These are phyloP conservation scores for Hypholoma fasciculare DNA, from an alignment of 768 basidiomycete species.

Conservation along the genomic window DNA sequence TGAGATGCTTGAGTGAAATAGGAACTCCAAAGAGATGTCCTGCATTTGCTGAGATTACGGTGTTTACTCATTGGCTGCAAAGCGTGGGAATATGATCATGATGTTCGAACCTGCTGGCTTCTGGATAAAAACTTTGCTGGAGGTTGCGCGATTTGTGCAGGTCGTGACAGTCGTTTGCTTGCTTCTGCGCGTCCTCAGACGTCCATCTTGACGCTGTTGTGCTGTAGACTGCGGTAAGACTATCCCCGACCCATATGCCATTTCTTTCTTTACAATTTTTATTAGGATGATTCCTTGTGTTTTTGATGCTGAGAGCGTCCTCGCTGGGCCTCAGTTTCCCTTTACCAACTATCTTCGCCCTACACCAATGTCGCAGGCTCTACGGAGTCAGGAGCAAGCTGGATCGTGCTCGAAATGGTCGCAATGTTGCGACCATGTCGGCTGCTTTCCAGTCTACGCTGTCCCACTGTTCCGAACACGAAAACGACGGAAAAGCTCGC, in stretches of 20 bases:
- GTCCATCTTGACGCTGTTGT: slow-evolving; percentile 28
- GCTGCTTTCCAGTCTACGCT: not conserved
- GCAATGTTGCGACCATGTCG: not conserved
- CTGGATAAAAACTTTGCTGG: slow-evolving; percentile 18
- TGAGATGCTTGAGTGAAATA: not conserved
- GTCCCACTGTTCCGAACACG: not conserved
- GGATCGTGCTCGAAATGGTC: slow-evolving; percentile 8
- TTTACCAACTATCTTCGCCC: slow-evolving; percentile 35
- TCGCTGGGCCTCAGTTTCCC: slow-evolving; percentile 64
- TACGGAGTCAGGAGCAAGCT: slow-evolving; percentile 21
- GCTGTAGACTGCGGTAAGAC: slow-evolving; percentile 24
- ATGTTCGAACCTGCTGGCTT: not conserved
- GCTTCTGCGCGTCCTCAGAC: slow-evolving; percentile 31
- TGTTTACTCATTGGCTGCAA: not conserved
- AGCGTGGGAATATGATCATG: slow-evolving; percentile 17
- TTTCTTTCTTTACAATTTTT: slow-evolving; percentile 7
- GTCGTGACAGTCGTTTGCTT: slow-evolving; percentile 6
- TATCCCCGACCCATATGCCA: not conserved
- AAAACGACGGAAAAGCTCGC: not conserved
- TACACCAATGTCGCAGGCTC: slow-evolving; percentile 32
- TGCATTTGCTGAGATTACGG: not conserved
- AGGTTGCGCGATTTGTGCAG: not conserved
- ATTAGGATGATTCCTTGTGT: slow-evolving; percentile 70
- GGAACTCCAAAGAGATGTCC: not conserved
- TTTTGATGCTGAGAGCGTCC: slow-evolving; percentile 86